These are phyloP conservation scores for Tardiomyces digboiensis DNA, from an alignment of 1,139 yeast genomes.

Conservation along the genomic window DNA sequence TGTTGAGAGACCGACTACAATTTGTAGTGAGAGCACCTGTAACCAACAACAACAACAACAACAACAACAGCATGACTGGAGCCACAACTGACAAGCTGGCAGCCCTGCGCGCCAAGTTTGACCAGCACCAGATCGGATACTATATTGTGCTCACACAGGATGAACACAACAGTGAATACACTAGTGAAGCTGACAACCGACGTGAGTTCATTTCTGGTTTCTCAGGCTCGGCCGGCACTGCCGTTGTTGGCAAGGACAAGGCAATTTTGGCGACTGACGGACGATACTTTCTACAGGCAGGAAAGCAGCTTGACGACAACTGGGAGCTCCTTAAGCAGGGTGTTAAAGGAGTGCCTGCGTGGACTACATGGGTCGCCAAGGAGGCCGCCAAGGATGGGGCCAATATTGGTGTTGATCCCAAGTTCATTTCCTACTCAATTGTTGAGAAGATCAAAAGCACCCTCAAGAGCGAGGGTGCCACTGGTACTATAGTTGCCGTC, in stretches of 20 bases:
- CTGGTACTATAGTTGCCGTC: slow-evolving; percentile 52
- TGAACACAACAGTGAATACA: slow-evolving; percentile 91
- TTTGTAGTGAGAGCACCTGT: neutral
- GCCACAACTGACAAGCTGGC: slow-evolving; percentile 30
- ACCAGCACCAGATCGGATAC: slow-evolving; percentile 53
- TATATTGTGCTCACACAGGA: slow-evolving; percentile 89
- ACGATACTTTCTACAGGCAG: slow-evolving; percentile 87
- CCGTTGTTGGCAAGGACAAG: slow-evolving; percentile 63
- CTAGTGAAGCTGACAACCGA: slow-evolving; percentile 69
- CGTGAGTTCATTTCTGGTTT: slow-evolving; percentile 75
- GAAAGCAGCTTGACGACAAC: slow-evolving; percentile 69
- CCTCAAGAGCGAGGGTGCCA: slow-evolving; percentile 18
- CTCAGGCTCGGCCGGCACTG: slow-evolving; percentile 94
- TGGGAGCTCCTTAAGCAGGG: slow-evolving; percentile 87
- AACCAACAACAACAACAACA: neutral
- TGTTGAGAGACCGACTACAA: neutral
- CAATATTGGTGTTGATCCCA: slow-evolving; percentile 56
- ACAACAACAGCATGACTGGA: neutral
- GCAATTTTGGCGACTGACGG: slow-evolving; percentile 93
- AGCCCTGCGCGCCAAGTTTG: slow-evolving; percentile 58
- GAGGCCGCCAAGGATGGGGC: slow-evolving; percentile 23
- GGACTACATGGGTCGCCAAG: slow-evolving; percentile 77
- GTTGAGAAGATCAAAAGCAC: slow-evolving; percentile 29
- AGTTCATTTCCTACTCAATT: slow-evolving; percentile 46
- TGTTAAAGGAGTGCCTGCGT: slow-evolving; percentile 57